Evolutionary conservation across 1,139 yeast species (phyloP).

Genomic region (Kodamaea anthophila): DNA sequence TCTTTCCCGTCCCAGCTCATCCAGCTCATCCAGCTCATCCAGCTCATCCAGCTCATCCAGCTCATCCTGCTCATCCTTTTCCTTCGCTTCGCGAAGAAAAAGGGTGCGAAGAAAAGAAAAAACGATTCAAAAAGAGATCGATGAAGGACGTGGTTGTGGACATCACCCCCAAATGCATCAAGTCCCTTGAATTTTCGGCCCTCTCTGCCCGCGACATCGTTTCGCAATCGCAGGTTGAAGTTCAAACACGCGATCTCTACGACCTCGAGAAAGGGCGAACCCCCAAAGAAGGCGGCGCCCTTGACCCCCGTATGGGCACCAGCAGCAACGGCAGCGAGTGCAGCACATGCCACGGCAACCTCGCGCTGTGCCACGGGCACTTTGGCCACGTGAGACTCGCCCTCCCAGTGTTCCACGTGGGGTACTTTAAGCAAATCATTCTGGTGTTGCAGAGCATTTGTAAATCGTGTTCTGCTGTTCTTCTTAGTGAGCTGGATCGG

Average conservation of each 20-base stretch:
- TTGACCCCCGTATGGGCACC: slow-evolving; percentile 91
- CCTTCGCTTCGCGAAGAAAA: too few species aligned
- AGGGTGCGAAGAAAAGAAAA: too few species aligned
- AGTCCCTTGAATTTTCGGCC: slow-evolving; percentile 90
- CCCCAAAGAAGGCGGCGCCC: slow-evolving; percentile 78
- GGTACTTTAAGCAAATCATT: slow-evolving; percentile 89
- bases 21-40: too few species aligned
- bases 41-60: too few species aligned
- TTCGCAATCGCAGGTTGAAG: slow-evolving; percentile 92
- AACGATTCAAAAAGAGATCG: slow-evolving; percentile 5
- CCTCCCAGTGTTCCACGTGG: slow-evolving; percentile 94
- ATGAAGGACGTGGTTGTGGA: slow-evolving; percentile 79
- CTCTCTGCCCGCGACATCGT: slow-evolving; percentile 85
- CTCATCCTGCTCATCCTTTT: too few species aligned
- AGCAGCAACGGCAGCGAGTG: slow-evolving; percentile 82
- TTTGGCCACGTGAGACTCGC: slow-evolving; percentile 93
- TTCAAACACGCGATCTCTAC: slow-evolving; percentile 84
- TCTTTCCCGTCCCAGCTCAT: too few species aligned
- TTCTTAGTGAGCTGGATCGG: slow-evolving; percentile 69
- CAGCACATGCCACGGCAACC: slow-evolving; percentile 82
- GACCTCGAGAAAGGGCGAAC: slow-evolving; percentile 84
- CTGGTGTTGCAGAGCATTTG: slow-evolving; percentile 88
- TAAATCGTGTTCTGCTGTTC: slow-evolving; percentile 76
- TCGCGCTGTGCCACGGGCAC: slow-evolving; percentile 97
- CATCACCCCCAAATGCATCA: slow-evolving; percentile 83